A percentile compares a stretch with the other conserved stretches of the same genome.
Evolutionary conservation across 2,329 filamentous ascomycete species (phyloP).

Genomic region (Phoma herbarum): DNA sequence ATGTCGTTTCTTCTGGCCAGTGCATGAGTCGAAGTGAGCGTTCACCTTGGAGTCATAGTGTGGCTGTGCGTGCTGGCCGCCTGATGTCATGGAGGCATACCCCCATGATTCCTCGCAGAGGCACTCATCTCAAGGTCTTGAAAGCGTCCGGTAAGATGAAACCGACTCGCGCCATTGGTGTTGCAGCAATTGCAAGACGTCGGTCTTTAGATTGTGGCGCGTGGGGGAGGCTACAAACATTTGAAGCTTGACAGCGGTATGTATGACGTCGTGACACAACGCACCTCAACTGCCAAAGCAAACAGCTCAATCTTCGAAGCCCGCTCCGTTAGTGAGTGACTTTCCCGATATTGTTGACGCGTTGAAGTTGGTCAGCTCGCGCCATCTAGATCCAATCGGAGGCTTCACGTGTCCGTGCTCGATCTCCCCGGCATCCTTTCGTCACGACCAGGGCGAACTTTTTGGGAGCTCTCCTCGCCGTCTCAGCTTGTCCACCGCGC

Average conservation of each 20-base stretch:
- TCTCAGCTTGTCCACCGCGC: constrained; percentile 25
- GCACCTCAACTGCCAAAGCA: too few species aligned
- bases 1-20: background rate
- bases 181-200: background rate
- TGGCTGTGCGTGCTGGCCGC: constrained; percentile 24
- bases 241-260: constrained; percentile 14
- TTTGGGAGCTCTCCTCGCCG: constrained; percentile 32
- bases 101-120: too few species aligned
- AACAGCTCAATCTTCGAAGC: background rate
- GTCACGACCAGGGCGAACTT: constrained; percentile 45
- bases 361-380: constrained; percentile 22
- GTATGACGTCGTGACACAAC: constrained; percentile 20
- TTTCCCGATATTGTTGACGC: constrained; percentile 18
- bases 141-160: background rate
- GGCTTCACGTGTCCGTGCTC: constrained; percentile 33
- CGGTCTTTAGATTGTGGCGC: background rate
- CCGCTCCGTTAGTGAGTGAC: background rate
- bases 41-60: constrained; percentile 24
- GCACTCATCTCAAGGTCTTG: too few species aligned
- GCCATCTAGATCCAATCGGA: constrained; percentile 18
- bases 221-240: constrained; percentile 10
- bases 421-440: constrained; percentile 25
- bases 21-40: constrained; percentile 31
- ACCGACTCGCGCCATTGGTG: background rate
- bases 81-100: background rate